These are phyloP conservation scores for Cetraspora pellucida DNA, from an alignment of 192 early-diverging fungal genomes.

Conservation along the genomic window DNA sequence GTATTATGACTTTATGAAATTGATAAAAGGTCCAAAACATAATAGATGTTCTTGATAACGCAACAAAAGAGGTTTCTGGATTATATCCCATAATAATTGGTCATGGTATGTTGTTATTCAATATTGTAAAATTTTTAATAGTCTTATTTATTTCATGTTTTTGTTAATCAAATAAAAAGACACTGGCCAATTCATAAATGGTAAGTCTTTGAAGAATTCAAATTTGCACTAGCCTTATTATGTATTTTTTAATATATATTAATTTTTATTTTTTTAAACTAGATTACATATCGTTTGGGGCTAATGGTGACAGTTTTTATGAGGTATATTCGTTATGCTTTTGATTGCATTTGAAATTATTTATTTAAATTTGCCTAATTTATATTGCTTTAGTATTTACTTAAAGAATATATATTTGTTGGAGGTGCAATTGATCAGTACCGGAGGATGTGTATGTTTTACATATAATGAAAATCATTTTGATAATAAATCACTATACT, in stretches of 20 bases:
- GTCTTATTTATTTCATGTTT: not conserved
- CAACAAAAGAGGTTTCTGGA: slow-evolving; percentile 50
- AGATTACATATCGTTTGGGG: slow-evolving; percentile 49
- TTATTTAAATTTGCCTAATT: not conserved
- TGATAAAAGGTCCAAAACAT: slow-evolving; percentile 56
- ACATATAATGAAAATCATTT: not conserved
- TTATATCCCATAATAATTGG: slow-evolving; percentile 63
- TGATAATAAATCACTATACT: not conserved
- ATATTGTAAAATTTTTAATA: not conserved
- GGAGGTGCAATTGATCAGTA: slow-evolving; percentile 10
- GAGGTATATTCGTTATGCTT: slow-evolving; percentile 46
- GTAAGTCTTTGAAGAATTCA: slow-evolving; percentile 30
- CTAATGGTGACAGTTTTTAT: slow-evolving; percentile 60
- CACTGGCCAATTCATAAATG: slow-evolving; percentile 29
- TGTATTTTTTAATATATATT: not conserved
- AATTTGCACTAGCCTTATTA: slow-evolving; percentile 7
- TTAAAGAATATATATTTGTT: slow-evolving; percentile 57
- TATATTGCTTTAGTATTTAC: slow-evolving; percentile 46
- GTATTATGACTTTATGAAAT: not conserved
- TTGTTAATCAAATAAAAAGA: not conserved
- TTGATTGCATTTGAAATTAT: not conserved
- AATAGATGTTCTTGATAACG: slow-evolving; percentile 53
- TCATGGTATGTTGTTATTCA: not conserved
- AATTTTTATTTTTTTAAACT: slow-evolving; percentile 4
- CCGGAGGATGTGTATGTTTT: slow-evolving; percentile 20